Base-by-base conservation (phyloP, 257 asterid species). In the Solanum appendiculatum region DNA sequence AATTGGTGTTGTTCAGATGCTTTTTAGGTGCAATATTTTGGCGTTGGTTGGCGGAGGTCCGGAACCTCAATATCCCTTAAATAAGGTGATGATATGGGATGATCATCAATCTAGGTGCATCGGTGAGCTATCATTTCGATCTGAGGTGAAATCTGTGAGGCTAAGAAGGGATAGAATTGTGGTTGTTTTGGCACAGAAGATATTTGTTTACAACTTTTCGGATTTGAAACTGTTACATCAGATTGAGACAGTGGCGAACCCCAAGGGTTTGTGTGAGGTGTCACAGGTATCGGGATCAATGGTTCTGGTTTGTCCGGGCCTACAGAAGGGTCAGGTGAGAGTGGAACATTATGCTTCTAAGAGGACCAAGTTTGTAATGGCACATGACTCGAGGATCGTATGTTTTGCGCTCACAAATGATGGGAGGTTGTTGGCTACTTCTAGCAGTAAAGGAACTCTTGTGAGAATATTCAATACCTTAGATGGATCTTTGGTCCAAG, bases 51-150 rank as follows among this genome's bases (percentile, higher is more conserved):
- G 99, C 29, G 98, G 99, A 5, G 97, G 97, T 34, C 94, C 95
- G 10, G 89, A 93, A 29, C 98, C 98, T 6, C 98, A 94, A 87
- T 96, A 94, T 84, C 94, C 98, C 1, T 78, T 93, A 51, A 94
- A 94, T 83, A 96, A 96, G 91, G 99, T 96, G 40, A 95, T 96
- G 99, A 93, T 96, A 63, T 96, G 99, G 98, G 98, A 95, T 88
- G 98, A 95, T 88, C 94, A 94, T 85, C 95, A 92, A 82, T 90
- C 93, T 37, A 89, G 98, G n/a, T 96, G 99, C 68, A 94, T 95
- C 6, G 99, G 98, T 23, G 99, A 96, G 54, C 86, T 96, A 1
- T 93, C 98, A 5, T 96, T 96, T 81, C 91, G 98, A 90, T 94
- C 98, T 9, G 98, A 95, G 88, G 99, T 96, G 83, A 96, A 96